A percentile compares a stretch with the other conserved stretches of the same genome.
Conservation (phyloP, 768 basidiomycete genomes). For the Rubroboletus pulcherrimus region DNA sequence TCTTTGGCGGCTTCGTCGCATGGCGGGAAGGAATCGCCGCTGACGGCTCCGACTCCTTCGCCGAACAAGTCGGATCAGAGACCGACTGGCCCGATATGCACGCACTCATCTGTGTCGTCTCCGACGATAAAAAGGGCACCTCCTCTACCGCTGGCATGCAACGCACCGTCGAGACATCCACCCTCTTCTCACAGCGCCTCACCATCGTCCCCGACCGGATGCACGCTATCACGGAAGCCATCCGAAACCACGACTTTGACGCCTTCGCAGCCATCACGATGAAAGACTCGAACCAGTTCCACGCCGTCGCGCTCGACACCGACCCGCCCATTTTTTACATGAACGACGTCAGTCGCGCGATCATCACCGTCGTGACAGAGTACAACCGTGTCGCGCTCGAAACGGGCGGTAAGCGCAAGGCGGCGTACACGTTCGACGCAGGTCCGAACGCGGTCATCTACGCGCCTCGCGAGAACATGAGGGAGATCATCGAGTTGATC, state of each 20-base stretch:
- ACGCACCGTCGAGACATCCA: constrained; percentile 88
- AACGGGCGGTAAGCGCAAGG: constrained; percentile 58
- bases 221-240: constrained; percentile 76
- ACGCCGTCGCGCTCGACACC: constrained; percentile 95
- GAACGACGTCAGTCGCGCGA: constrained; percentile 94
- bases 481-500: constrained; percentile 73
- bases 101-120: constrained; percentile 96
- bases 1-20: constrained; percentile 95
- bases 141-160: constrained; percentile 97
- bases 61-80: constrained; percentile 80
- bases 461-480: constrained; percentile 70
- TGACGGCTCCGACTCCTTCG: constrained; percentile 83
- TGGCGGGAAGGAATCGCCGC: constrained; percentile 62
- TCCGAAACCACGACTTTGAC: constrained; percentile 77
- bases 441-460: constrained; percentile 99
- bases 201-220: constrained; percentile 87
- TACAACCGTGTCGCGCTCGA: constrained; percentile 79
- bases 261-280: constrained; percentile 89
- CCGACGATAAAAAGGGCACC: constrained; percentile 94
- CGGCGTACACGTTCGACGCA: constrained; percentile 98
- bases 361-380: constrained; percentile 88
- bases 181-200: constrained; percentile 87
- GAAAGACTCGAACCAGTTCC: constrained; percentile 98
- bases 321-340: constrained; percentile 98
- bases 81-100: constrained; percentile 94